Conservation (phyloP, 1,284 basidiomycete genomes). For the Naganishia sp. region DNA sequence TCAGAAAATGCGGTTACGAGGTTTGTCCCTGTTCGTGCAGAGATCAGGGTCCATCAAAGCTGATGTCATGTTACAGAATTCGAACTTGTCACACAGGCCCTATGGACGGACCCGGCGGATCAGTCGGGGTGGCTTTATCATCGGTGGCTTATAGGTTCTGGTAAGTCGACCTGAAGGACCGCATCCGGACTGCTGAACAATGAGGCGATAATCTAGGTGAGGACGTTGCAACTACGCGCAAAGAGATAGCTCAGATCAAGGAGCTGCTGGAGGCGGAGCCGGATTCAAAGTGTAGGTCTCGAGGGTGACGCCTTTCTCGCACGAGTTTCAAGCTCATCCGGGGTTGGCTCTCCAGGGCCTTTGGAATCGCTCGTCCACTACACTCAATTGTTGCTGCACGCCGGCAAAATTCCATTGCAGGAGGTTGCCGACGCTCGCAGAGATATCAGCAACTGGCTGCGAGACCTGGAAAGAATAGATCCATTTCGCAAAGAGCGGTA, state of each 20-base stretch:
- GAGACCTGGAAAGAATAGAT: conserved; percentile 47
- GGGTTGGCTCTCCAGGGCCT: conserved; percentile 65
- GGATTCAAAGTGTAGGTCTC: conserved; percentile 81
- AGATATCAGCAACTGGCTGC: conserved; percentile 43
- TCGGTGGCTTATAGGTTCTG: conserved; percentile 83
- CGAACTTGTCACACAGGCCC: conserved; percentile 85
- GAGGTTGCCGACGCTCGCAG: conserved; percentile 33
- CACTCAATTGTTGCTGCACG: conserved; percentile 47
- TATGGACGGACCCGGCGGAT: conserved; percentile 95
- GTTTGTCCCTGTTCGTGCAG: neutral
- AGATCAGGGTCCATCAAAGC: neutral
- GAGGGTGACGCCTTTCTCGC: neutral
- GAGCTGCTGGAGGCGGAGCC: conserved; percentile 88
- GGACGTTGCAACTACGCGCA: conserved; percentile 61
- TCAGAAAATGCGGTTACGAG: conserved; percentile 21
- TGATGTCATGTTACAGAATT: conserved; percentile 65
- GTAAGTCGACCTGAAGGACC: conserved; percentile 53
- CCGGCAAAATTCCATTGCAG: conserved; percentile 26
- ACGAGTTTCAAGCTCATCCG: conserved; percentile 1
- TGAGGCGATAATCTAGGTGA: conserved; percentile 57
- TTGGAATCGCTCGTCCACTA: conserved; percentile 88
- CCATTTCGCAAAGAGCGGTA: conserved; percentile 50
- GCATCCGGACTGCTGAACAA: conserved; percentile 5
- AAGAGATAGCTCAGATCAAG: conserved; percentile 79
- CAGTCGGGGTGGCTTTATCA: conserved; percentile 99